Conservation (phyloP, 208 protist genomes). For the Trypanosoma platydactyli region DNA sequence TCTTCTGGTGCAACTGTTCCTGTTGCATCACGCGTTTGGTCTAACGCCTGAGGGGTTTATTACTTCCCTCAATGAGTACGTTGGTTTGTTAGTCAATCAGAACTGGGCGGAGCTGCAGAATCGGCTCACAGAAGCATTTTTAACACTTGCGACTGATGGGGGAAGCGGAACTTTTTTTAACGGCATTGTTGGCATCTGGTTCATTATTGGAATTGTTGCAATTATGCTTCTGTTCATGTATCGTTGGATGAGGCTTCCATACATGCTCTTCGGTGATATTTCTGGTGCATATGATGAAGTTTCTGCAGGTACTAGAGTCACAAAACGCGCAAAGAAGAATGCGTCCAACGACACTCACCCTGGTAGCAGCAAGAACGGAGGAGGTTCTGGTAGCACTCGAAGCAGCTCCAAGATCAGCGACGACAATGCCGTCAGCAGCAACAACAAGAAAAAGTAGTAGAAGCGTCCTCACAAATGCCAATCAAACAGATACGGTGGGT, state of each 20-base stretch:
- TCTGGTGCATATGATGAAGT: not conserved
- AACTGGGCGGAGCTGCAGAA: constrained; percentile 37
- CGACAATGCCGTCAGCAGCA: not conserved
- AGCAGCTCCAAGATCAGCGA: not conserved
- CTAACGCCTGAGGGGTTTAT: constrained; percentile 34
- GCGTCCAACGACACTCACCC: constrained; percentile 6
- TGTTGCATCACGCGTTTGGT: constrained; percentile 62
- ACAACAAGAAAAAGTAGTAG: constrained; percentile 8
- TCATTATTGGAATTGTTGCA: constrained; percentile 18
- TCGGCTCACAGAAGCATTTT: constrained; percentile 26
- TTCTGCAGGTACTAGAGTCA: not conserved
- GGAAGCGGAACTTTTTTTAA: constrained; percentile 51
- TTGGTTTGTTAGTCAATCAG: constrained; percentile 23
- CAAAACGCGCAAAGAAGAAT: constrained; percentile 8
- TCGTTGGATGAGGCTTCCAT: constrained; percentile 5
- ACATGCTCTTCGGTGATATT: constrained; percentile 10
- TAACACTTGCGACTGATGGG: constrained; percentile 31
- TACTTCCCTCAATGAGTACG: constrained; percentile 19
- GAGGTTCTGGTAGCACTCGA: not conserved
- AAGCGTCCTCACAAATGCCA: not conserved
- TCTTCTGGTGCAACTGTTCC: constrained; percentile 63
- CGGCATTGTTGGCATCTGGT: constrained; percentile 33
- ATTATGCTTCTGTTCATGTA: constrained; percentile 29
- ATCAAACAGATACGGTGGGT: not conserved
- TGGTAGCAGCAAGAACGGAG: not conserved